Evolutionary conservation across 164 flowering plant genomes (phyloP), one percentile per base, ranked within the genome.

Genomic region (Aristolochia contorta): DNA sequence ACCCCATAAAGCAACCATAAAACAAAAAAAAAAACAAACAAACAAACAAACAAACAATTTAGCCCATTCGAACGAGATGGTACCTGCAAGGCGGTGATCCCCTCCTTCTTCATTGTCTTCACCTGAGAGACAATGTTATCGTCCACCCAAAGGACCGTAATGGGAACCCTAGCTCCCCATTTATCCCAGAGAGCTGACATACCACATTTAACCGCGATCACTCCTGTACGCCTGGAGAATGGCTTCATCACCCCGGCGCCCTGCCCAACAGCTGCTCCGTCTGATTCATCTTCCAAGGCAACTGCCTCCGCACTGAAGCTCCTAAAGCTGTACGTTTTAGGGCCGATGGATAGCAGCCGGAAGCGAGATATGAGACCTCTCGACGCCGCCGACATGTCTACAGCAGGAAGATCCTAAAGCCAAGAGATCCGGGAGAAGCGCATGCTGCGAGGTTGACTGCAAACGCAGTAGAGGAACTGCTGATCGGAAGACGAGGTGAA

Each of bases 131-230:
- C 94, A 52, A 93, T 72, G 65, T 90, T 90, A 57, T 90, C 97
- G 50, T 93, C 98, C 59, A 93, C 54, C 92, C 91, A 90, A 20
- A 93, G 84, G 5, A 93, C 51, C 18, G 84, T 64, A 8, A 86
- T 78, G 24, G 98, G 98, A 68, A 93, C 63, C 77, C 96, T 75
- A 14, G 75, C 77, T 6, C 98, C 97, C 98, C 98, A 93, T 66
- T 90, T 93, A 59, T 93, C 96, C 98, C 97, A 93, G 37, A 80
- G 69, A 1, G 91, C 96, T 6, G 87, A 74, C 97, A 93, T 93
- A 41, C 97, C 97, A 63, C 94, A 90, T 65, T 93, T 90, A 22
- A 93, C 69, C 19, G 96, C 98, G 43, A 93, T 84, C 4, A 75
- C 72, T 1, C 98, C 98, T 0, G 96, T 85, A 49, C 98, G 77